Base-by-base conservation (phyloP, 2,329 filamentous ascomycete genomes). In the Mariannaea elegans region DNA sequence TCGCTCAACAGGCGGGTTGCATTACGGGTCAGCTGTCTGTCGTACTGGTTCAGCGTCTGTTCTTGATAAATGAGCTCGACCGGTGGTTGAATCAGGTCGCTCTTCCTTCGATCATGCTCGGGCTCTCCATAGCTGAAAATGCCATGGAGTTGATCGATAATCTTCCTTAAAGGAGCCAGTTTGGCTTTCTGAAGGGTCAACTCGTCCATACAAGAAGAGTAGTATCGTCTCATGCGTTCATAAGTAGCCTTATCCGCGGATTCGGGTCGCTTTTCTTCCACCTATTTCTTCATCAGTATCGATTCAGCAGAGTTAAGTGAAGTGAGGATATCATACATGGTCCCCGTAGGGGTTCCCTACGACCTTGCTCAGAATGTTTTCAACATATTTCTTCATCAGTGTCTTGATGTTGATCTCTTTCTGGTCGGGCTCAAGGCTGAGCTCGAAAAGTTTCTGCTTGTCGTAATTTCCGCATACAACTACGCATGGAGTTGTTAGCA, bases 391-490 rank as follows among this genome's bases (percentile, higher is more conserved):
- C 3, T 42, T 21, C 34, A 49, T 45, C 2, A 36, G 7, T 1
- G 42, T 36, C 12, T 16, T 19, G 10, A 32, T 14, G 21, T n/a
- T 54, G 13, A 59, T 41, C n/a, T 59, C 42, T 7, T 41, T 18
- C 32, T 31, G 19, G 7, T 36, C 48, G 6, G 21, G 12, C 9
- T 41, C 32, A 18, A 63, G 45, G 2, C 2, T 29, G 18, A 34
- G 27, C 7, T 55, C 44, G 1, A 9, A 7, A 3, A 41, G 9
- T 9, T 36, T 5, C 8, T 52, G 29, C 12, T 62, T 47, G 19
- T 46, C 36, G 12, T 57, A 62, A 12, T 45, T 51, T 19, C 56
- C 59, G 36, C 62, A 64, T 2, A 54, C 49, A 45, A 56, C 62
- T 65, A 9, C 12, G 7, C 3, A 24, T n/a, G 2, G 7, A n/a